Conservation (phyloP, 1,139 yeast genomes). For the Insectozyma bohioensis region DNA sequence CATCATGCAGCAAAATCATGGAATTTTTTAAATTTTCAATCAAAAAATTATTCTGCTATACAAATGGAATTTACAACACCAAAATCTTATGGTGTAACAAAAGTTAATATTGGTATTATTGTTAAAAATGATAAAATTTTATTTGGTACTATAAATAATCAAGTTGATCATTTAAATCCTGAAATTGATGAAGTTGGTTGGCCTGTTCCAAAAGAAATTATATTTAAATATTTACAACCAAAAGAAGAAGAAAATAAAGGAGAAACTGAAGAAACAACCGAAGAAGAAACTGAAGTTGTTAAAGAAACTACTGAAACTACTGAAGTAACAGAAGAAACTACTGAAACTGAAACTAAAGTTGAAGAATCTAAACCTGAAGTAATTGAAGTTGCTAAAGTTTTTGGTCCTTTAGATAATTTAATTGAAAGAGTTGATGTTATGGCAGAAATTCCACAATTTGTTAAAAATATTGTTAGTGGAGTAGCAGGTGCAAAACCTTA, state of each 20-base stretch:
- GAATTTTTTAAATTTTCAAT: slow-evolving; percentile 92
- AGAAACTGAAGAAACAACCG: too few relatives aligned
- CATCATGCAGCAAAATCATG: slow-evolving; percentile 97
- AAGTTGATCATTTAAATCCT: slow-evolving; percentile 60
- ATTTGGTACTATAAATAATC: slow-evolving; percentile 65
- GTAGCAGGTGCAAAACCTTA: slow-evolving; percentile 95
- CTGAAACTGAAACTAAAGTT: slow-evolving; percentile 15
- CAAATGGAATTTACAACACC: slow-evolving; percentile 98
- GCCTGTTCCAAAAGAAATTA: slow-evolving; percentile 77
- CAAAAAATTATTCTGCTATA: slow-evolving; percentile 68
- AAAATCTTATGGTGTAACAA: slow-evolving; percentile 77
- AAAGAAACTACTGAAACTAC: too few relatives aligned
- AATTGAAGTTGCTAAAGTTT: slow-evolving; percentile 46
- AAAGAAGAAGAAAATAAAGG: neutral
- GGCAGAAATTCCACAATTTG: slow-evolving; percentile 95
- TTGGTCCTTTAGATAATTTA: slow-evolving; percentile 55
- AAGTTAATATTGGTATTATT: slow-evolving; percentile 77
- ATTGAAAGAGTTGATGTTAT: slow-evolving; percentile 95
- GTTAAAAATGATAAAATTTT: slow-evolving; percentile 64
- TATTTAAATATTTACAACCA: slow-evolving; percentile 54
- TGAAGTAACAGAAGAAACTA: too few relatives aligned
- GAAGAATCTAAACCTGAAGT: slow-evolving; percentile 21
- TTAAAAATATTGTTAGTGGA: slow-evolving; percentile 88
- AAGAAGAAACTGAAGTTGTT: too few relatives aligned
- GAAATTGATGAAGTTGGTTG: slow-evolving; percentile 81